Base-by-base conservation (phyloP, 768 basidiomycete genomes). In the Candolleomyces eurysporus region DNA sequence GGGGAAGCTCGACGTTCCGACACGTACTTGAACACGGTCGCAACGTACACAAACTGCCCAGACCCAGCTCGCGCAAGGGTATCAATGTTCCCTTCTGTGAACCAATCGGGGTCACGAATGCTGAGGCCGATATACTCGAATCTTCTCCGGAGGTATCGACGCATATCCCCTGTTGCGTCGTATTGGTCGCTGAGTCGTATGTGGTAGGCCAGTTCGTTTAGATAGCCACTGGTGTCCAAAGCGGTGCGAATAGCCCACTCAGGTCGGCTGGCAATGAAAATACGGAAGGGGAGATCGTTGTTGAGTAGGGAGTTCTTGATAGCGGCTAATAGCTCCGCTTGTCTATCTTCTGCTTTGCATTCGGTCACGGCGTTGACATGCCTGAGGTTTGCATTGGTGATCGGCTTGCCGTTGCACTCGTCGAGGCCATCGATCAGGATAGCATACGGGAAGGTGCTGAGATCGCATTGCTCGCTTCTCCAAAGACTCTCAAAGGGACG, bases 401-500 rank as follows among this genome's bases (percentile, higher is more conserved):
- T 26, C 26, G 26, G 26, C 26, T 26, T 4, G 26, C 26, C 39
- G 7, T 60, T 19, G 30, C 59, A 60, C 36, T 60, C 59, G 22
- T 60, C 59, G 9, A 60, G 21, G 9, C 59, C 59, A 43, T 60
- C 59, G 39, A 60, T 53, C 31, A 60, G 17, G n/a, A 60, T 60
- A 19, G 40, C 40, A 7, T 43, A 21, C 9, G 59, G 50, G 11
- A 36, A 31, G 6, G 10, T 51, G 6, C 16, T 26, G 26, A 26
- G 26, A 4, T 26, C 26, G 26, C 26, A 26, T 26, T 26, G 26
- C 26, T 26, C 26, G 26, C 26, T 26, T 26, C 26, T 26, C 26
- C 26, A 4, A 26, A 26, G 26, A 26, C 26, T 26, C 26, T 26
- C 26, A 4, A 26, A 26, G 26, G 26, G 26, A 26, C 26, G 26